Evolutionary conservation across 768 basidiomycete genomes (phyloP).

Genomic region (Pisolithus sp.): DNA sequence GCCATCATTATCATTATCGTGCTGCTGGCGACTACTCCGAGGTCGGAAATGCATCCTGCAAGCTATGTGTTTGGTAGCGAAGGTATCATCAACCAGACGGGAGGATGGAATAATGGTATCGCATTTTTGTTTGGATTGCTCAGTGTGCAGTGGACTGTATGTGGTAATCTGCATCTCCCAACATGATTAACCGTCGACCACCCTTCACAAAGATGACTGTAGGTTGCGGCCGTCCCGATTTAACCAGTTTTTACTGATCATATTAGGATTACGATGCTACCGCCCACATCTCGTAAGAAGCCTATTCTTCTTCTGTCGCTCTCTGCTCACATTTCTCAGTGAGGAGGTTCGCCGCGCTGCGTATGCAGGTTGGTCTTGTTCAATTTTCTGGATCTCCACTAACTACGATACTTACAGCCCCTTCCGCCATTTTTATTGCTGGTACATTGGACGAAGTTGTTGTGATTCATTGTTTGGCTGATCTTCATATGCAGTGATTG

Average conservation of each 20-base stretch:
- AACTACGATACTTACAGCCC: conserved; percentile 26
- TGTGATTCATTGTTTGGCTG: not conserved
- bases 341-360: conserved; percentile 79
- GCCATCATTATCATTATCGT: conserved; percentile 82
- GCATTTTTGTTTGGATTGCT: conserved; percentile 82
- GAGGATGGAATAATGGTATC: conserved; percentile 72
- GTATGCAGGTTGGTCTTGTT: conserved; percentile 51
- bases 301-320: too few relatives aligned
- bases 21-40: conserved; percentile 66
- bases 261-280: conserved; percentile 74
- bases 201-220: conserved; percentile 49
- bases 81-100: conserved; percentile 74
- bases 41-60: conserved; percentile 75
- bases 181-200: not conserved
- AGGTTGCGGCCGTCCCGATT: conserved; percentile 5
- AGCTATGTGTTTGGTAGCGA: conserved; percentile 71
- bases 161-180: conserved; percentile 15
- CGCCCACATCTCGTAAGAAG: conserved; percentile 70
- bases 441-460: conserved; percentile 13
- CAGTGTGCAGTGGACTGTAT: conserved; percentile 82
- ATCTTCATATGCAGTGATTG: conserved; percentile 43
- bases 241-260: not conserved
- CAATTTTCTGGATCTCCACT: conserved; percentile 9
- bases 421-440: conserved; percentile 58
- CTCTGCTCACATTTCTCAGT: conserved; percentile 26